Evolutionary conservation across 768 basidiomycete genomes (phyloP), one percentile per base, ranked within the genome.

Genomic region (Boletus pseudopeckii): DNA sequence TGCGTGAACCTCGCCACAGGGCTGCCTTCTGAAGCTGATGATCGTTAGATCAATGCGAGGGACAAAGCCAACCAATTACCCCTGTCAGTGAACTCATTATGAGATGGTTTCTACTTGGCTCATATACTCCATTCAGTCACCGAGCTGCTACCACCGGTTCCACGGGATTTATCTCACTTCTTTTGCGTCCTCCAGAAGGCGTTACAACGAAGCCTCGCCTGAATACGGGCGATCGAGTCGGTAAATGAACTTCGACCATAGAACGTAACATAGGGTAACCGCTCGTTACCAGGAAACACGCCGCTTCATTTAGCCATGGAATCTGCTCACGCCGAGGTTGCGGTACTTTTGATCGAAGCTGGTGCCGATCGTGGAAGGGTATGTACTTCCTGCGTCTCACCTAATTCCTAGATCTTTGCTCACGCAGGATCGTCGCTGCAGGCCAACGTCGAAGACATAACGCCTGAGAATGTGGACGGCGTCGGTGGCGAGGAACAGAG

Each of bases 271-370:
- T 41, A 6, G 26, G 20, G 14, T 58, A 26, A 54, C 37, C 17
- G 53, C 28, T 54, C 45, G 42, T 62, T 61, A 52, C 49, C 64
- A 90, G 95, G 96, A 47, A 97, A 98, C 66, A 98, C 97, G 2
- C 93, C 97, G 2, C 75, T 99, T 36, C 97, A 99, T 77, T 82
- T 99, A 32, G 95, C 96, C 17, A 89, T 99, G 87, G 96, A 99
- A 64, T 93, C 90, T 50, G 96, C 87, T 17, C 90, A 98, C 66
- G 96, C 91, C 14, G 86, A 92, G 66, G 89, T 85, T 15, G 96
- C 96, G 10, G 89, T 93, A 2, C 70, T 89, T 46, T 79, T 99
- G 47, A 96, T 99, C 55, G 92, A 96, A 67, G 95, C 92, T 43
- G 96, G 96, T 18, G 95, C 95, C 8, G 96, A 98, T 77, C 85